A percentile compares a stretch with the other conserved stretches of the same genome.
Conservation (phyloP, 1,139 yeast genomes). For the Saccharomyces hybrid region DNA sequence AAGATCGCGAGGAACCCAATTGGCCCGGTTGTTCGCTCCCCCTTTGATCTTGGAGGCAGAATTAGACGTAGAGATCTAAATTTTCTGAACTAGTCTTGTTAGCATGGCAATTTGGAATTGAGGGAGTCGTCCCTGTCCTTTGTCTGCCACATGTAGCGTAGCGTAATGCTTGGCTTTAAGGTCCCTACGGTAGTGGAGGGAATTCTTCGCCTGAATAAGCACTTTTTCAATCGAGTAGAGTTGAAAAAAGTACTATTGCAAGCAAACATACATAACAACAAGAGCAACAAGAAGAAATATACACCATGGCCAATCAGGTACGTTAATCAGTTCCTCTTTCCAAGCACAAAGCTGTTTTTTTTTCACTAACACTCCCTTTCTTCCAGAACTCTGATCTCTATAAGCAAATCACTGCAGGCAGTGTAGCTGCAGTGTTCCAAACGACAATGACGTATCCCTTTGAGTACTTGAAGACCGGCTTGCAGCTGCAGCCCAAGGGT, state of each 20-base stretch:
- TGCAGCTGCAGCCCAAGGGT: slow-evolving; percentile 42
- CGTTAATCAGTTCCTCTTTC: background rate
- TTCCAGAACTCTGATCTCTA: background rate
- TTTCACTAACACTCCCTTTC: background rate
- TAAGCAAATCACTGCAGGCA: slow-evolving; percentile 43
- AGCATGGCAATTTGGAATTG: too few species aligned
- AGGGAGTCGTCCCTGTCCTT: background rate
- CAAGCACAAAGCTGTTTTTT: background rate
- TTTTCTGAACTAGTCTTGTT: too few species aligned
- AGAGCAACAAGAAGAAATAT: background rate
- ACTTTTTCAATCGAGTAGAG: background rate
- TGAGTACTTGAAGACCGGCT: slow-evolving; percentile 71
- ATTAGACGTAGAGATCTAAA: too few species aligned
- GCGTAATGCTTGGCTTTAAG: background rate
- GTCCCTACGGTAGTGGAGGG: background rate
- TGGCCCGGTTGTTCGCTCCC: too few species aligned
- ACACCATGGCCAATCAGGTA: background rate
- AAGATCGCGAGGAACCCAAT: too few species aligned
- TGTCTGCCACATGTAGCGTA: background rate
- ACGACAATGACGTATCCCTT: slow-evolving; percentile 75
- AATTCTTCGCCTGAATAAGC: background rate
- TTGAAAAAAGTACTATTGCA: background rate
- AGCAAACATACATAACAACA: background rate
- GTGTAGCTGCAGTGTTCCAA: slow-evolving; percentile 65
- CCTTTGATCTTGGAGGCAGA: too few species aligned